phyloP scores from a whole-genome alignment of 331 rosid genomes.

The Malus hybrid region DNA sequence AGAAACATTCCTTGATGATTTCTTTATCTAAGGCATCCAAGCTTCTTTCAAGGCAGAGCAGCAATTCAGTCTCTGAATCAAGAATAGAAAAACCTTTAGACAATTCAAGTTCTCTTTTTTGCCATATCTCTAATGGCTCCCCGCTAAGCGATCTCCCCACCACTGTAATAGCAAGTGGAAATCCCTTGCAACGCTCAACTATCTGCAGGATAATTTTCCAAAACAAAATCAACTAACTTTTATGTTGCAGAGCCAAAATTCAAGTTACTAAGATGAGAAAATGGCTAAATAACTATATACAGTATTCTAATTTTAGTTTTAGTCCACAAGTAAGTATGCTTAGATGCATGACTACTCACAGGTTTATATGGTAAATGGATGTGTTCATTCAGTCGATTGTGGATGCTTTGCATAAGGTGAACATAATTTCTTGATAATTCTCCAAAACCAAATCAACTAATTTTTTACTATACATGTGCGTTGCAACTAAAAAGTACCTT shows the following conservation, averaged over 20 bases:
- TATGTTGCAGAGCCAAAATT: background rate
- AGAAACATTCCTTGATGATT: slow-evolving; percentile 46
- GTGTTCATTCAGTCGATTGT: background rate
- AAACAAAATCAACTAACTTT: background rate
- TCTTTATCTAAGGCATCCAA: slow-evolving; percentile 25
- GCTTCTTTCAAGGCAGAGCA: slow-evolving; percentile 31
- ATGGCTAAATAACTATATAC: background rate
- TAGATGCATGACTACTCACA: background rate
- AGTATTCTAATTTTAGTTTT: background rate
- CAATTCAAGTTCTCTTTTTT: slow-evolving; percentile 13
- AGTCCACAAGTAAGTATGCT: background rate
- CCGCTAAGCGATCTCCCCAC: slow-evolving; percentile 33
- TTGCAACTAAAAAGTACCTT: background rate
- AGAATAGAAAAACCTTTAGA: slow-evolving; percentile 31
- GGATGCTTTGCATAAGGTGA: background rate
- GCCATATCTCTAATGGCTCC: slow-evolving; percentile 21
- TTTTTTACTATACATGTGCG: background rate
- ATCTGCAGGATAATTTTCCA: slow-evolving; percentile 28
- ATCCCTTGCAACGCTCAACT: slow-evolving; percentile 38
- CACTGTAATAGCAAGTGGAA: slow-evolving; percentile 44
- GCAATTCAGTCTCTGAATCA: slow-evolving; percentile 18
- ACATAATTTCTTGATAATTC: background rate
- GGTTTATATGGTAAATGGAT: background rate
- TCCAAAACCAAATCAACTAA: background rate
- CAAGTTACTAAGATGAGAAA: background rate